A percentile compares a stretch with the other conserved stretches of the same genome.
Conservation (phyloP, 2,329 filamentous ascomycete genomes). For the Fusarium guadeloupense region DNA sequence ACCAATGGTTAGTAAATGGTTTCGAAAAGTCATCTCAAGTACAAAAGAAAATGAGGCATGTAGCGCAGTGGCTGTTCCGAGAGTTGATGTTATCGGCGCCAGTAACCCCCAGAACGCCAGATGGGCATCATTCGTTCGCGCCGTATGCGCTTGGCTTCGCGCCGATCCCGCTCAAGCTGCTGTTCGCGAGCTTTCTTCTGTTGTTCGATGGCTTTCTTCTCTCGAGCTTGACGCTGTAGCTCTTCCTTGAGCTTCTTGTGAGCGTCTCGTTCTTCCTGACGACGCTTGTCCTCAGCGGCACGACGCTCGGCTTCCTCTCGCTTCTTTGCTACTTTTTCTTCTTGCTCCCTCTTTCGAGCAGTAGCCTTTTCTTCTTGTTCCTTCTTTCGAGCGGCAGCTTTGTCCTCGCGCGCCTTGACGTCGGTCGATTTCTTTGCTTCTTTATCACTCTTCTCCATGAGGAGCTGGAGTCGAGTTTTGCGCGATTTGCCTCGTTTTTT, state of each 20-base stretch:
- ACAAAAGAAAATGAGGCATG: slow-evolving; percentile 17
- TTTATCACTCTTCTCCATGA: slow-evolving; percentile 39
- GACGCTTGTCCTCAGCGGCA: slow-evolving; percentile 22
- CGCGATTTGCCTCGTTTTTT: slow-evolving; percentile 30
- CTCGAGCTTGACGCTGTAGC: slow-evolving; percentile 22
- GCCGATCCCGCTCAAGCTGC: slow-evolving; percentile 21
- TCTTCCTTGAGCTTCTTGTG: slow-evolving; percentile 32
- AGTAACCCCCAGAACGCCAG: slow-evolving; percentile 32
- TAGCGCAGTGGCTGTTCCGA: background rate
- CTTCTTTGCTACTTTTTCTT: slow-evolving; percentile 22
- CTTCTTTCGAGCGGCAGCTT: slow-evolving; percentile 15
- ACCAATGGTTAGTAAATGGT: slow-evolving; percentile 34
- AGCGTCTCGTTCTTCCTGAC: slow-evolving; percentile 9
- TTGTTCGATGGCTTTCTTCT: slow-evolving; percentile 20
- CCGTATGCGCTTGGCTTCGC: slow-evolving; percentile 27
- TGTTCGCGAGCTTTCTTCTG: slow-evolving; percentile 23
- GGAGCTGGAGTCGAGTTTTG: slow-evolving; percentile 27
- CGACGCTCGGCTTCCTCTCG: slow-evolving; percentile 30
- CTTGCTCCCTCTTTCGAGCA: too few relatives aligned
- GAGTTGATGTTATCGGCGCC: slow-evolving; percentile 28
- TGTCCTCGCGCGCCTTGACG: slow-evolving; percentile 27
- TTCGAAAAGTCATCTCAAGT: slow-evolving; percentile 9
- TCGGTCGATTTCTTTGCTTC: slow-evolving; percentile 18
- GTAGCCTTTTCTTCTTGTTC: slow-evolving; percentile 19
- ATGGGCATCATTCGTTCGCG: slow-evolving; percentile 32